phyloP scores from a whole-genome alignment of 495 filamentous ascomycete species.

The Podospora sp. region DNA sequence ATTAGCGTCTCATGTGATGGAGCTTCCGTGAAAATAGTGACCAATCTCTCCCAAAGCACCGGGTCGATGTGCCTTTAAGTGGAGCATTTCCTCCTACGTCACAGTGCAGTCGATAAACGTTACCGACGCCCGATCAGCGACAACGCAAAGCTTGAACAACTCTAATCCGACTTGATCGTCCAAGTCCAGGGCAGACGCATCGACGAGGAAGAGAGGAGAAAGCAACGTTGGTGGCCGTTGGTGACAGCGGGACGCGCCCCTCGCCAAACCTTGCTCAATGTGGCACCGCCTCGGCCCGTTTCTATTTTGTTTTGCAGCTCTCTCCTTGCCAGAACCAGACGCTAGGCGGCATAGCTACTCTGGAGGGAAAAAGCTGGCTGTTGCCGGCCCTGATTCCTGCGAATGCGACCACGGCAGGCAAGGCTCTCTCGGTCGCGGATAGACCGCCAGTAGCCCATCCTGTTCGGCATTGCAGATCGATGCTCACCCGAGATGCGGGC shows the following conservation, averaged over 20 bases:
- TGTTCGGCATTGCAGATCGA: neutral
- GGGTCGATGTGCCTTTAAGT: neutral
- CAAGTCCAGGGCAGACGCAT: neutral
- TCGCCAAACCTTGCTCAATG: neutral
- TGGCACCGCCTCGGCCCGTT: neutral
- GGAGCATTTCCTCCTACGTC: slow-evolving; percentile 11
- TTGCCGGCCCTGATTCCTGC: neutral
- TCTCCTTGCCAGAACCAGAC: neutral
- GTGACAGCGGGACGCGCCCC: neutral
- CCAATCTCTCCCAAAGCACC: neutral
- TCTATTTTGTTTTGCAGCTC: neutral
- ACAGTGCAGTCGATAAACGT: slow-evolving; percentile 14
- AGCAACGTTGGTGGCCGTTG: no score
- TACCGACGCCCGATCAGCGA: slow-evolving; percentile 10
- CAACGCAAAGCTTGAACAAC: slow-evolving; percentile 12
- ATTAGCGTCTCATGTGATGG: neutral
- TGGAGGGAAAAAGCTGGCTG: neutral
- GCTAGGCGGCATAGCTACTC: neutral
- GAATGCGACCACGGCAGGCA: neutral
- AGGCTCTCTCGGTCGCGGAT: neutral
- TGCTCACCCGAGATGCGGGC: neutral
- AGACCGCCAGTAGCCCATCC: neutral
- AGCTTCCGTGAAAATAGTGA: neutral
- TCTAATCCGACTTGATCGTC: neutral
- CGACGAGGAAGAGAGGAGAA: no score